Evolutionary conservation across 306 rosid genomes (phyloP), one percentile per base, ranked within the genome.

Genomic region (Pachyrhizus erosus): DNA sequence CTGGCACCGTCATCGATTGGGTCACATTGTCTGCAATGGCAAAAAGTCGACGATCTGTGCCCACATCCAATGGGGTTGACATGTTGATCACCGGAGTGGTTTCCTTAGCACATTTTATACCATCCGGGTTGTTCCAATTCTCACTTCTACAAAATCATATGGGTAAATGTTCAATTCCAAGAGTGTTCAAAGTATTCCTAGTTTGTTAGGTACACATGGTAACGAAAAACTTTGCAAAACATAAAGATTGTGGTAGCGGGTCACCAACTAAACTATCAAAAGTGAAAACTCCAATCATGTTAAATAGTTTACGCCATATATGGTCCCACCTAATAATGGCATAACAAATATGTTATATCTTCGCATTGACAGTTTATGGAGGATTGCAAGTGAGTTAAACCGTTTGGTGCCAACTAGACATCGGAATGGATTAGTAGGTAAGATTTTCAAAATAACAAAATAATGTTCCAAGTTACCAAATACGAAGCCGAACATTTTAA

Each of bases 111-210:
- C 99, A 96, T 74, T 96, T 96, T 83, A 91, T 92, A 1, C 99
- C 99, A 60, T 96, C 89, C 0, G 98, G 98, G 76, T 93, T 96
- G 92, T 90, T 79, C 99, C 99, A 96, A 37, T 93, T 91, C 89
- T 89, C 88, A 73, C 98, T 94, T 97, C 99, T 96, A 23, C 62
- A 65, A 57, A 73, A 62, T 58, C 82, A 83, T 17, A n/a, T 13
- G 46, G 33, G 8, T 51, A 24, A 80, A 46, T 65, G 7, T 24
- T 51, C 1, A 23, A 64, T 13, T 34, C 72, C 33, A 48, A 61
- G 10, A 5, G 13, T 10, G 51, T 33, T 46, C 9, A 23, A 70
- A 40, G 8, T 14, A 69, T 54, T 52, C 9, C 9, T 39, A 40
- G 33, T 49, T 17, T 61, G 45, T 39, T n/a, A 31, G 24, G 33